Evolutionary conservation across 805 yeast genomes (phyloP).

Genomic region (Metschnikowia gruessii): DNA sequence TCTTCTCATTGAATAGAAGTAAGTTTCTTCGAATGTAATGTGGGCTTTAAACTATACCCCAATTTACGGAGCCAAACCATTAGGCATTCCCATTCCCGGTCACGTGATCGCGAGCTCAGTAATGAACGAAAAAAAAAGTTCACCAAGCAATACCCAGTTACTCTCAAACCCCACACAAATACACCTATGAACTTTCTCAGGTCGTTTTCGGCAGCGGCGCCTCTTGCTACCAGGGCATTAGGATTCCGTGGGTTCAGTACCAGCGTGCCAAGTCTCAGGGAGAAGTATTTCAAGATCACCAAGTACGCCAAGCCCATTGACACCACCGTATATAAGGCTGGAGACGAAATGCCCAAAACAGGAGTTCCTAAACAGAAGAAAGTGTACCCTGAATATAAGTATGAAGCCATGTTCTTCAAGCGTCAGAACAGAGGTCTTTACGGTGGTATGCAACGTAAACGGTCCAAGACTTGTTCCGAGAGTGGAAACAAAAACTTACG

Average conservation of each 20-base stretch:
- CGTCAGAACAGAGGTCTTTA: slow-evolving; percentile 84
- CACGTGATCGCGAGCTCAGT: background rate
- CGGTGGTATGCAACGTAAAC: slow-evolving; percentile 81
- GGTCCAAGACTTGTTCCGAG: slow-evolving; percentile 78
- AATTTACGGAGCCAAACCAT: background rate
- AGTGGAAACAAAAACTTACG: slow-evolving; percentile 70
- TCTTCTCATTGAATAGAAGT: no score
- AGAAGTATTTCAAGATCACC: slow-evolving; percentile 41
- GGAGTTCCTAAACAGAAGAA: slow-evolving; percentile 14
- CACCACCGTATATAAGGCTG: slow-evolving; percentile 34
- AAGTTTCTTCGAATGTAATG: no score
- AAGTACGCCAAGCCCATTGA: slow-evolving; percentile 39
- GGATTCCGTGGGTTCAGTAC: slow-evolving; percentile 8
- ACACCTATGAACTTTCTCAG: slow-evolving; percentile 17
- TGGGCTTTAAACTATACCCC: no score
- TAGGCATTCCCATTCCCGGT: background rate
- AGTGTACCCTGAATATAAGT: slow-evolving; percentile 41
- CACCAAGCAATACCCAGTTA: background rate
- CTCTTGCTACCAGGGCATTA: background rate
- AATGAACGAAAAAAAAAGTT: background rate
- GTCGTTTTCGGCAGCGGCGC: slow-evolving; percentile 8
- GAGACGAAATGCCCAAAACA: slow-evolving; percentile 30
- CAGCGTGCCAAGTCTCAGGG: slow-evolving; percentile 18
- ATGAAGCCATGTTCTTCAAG: slow-evolving; percentile 72
- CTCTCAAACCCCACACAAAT: background rate